These are phyloP conservation scores for Pulveroboletus sp. DNA, from an alignment of 768 basidiomycete genomes.

Conservation along the genomic window DNA sequence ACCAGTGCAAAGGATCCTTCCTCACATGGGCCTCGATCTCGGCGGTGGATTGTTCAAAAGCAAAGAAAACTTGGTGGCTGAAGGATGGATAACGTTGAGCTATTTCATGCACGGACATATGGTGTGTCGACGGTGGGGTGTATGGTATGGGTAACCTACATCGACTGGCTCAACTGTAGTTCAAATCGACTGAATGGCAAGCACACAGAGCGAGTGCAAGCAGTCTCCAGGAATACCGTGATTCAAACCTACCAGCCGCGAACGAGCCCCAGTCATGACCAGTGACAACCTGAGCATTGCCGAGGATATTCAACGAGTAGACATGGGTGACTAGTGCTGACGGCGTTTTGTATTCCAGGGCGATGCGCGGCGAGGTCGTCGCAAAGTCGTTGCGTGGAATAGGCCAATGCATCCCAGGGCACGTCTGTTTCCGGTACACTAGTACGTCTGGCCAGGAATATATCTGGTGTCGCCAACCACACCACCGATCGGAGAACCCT, in stretches of 20 bases:
- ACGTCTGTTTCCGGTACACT: too few species aligned
- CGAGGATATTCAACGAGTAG: background rate
- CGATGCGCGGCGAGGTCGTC: conserved; percentile 59
- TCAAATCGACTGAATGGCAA: background rate
- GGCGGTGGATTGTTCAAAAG: conserved; percentile 43
- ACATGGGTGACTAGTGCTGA: conserved; percentile 30
- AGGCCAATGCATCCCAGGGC: conserved; percentile 32
- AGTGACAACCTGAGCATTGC: conserved; percentile 46
- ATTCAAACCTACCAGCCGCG: conserved; percentile 58
- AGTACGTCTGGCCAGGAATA: too few species aligned
- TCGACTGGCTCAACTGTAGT: background rate
- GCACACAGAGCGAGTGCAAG: conserved; percentile 56
- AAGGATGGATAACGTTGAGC: conserved; percentile 50
- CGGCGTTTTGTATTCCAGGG: conserved; percentile 48
- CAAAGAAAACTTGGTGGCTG: conserved; percentile 68
- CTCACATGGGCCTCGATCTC: conserved; percentile 58
- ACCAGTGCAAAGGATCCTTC: background rate
- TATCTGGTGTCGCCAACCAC: conserved; percentile 27
- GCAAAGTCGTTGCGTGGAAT: conserved; percentile 55
- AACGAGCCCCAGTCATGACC: conserved; percentile 83
- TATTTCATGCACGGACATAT: conserved; percentile 48
- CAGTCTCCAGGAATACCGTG: conserved; percentile 66
- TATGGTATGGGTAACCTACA: conserved; percentile 65
- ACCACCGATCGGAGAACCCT: conserved; percentile 74
- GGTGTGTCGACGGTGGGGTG: conserved; percentile 48